phyloP scores from a whole-genome alignment of 179 eudicot genomes.

The Spergularia azorica region DNA sequence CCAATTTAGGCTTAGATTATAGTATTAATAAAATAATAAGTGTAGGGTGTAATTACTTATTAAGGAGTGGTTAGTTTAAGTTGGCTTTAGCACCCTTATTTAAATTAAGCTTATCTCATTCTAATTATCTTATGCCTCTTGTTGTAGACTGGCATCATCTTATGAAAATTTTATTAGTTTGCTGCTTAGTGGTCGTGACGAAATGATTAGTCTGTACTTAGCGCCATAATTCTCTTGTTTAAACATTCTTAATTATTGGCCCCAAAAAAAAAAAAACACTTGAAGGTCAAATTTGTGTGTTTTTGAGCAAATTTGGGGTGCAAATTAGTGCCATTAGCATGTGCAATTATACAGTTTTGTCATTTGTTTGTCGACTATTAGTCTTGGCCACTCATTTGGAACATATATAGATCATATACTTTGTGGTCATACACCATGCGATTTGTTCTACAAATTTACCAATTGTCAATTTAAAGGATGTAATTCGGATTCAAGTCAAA shows the following conservation, averaged over 20 bases:
- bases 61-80: conserved; percentile 36
- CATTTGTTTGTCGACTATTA: background rate
- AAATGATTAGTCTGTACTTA: conserved; percentile 2
- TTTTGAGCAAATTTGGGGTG: background rate
- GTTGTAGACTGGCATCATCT: background rate
- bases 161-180: conserved; percentile 7
- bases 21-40: background rate
- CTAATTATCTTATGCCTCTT: background rate
- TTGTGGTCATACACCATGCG: no score
- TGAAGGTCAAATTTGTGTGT: background rate
- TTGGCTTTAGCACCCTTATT: conserved; percentile 33
- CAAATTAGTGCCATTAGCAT: background rate
- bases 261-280: background rate
- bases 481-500: no score
- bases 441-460: no score
- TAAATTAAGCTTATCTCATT: conserved; percentile 22
- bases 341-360: background rate
- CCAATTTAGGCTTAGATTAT: conserved; percentile 26
- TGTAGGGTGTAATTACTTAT: conserved; percentile 18
- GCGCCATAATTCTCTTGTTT: background rate
- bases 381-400: no score
- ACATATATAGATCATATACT: no score
- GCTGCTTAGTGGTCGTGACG: conserved; percentile 9
- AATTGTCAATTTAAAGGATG: no score
- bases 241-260: no score